These are phyloP conservation scores for Aspergillus fructus DNA, from an alignment of 2,329 filamentous ascomycete species.

Conservation along the genomic window DNA sequence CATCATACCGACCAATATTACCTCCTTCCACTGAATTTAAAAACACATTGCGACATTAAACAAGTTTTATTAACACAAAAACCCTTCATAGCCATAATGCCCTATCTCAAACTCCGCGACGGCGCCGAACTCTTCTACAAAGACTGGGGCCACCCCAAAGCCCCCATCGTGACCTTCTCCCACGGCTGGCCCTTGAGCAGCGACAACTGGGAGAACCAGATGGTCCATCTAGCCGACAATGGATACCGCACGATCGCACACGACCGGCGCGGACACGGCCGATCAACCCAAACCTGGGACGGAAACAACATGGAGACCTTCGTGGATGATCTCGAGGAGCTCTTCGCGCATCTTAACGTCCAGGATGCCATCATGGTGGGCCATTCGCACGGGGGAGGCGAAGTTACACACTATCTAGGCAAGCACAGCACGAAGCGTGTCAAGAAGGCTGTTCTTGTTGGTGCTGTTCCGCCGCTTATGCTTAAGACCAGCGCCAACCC, in stretches of 20 bases:
- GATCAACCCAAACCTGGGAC: slow-evolving; percentile 41
- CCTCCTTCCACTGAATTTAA: no score
- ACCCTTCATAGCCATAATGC: no score
- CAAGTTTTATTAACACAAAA: no score
- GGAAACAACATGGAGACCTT: slow-evolving; percentile 44
- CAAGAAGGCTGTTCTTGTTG: slow-evolving; percentile 41
- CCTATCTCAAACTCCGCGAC: slow-evolving; percentile 38
- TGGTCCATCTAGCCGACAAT: slow-evolving; percentile 37
- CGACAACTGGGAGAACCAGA: slow-evolving; percentile 43
- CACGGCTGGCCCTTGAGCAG: slow-evolving; percentile 44
- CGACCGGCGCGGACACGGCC: slow-evolving; percentile 39
- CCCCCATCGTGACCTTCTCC: slow-evolving; percentile 35
- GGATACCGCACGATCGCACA: slow-evolving; percentile 42
- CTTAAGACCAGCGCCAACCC: slow-evolving; percentile 35
- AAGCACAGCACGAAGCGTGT: slow-evolving; percentile 39
- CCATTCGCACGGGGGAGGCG: slow-evolving; percentile 45
- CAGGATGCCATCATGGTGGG: slow-evolving; percentile 38
- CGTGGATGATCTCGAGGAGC: slow-evolving; percentile 38
- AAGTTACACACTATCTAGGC: slow-evolving; percentile 38
- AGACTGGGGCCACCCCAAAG: slow-evolving; percentile 42
- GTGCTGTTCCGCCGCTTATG: slow-evolving; percentile 38
- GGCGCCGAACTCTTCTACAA: slow-evolving; percentile 44
- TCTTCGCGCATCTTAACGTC: slow-evolving; percentile 38
- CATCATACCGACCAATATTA: no score
- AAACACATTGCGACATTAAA: no score